A percentile compares a stretch with the other conserved stretches of the same genome.
phyloP scores from a whole-genome alignment of 129 eudicot genomes.

The Sambucus nigra region DNA sequence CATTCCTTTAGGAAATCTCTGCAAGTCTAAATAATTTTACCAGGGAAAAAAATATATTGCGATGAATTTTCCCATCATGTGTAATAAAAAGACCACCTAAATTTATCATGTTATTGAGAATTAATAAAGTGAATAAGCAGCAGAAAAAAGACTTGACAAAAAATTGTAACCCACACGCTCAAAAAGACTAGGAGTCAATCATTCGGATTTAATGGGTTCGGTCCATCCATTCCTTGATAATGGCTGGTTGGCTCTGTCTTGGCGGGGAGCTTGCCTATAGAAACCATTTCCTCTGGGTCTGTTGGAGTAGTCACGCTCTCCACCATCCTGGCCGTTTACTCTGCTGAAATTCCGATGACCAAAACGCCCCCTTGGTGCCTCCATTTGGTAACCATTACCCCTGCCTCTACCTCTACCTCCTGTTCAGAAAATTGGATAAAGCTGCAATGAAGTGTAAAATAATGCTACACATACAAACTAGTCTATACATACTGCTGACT shows the following conservation, averaged over 20 bases:
- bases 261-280: constrained; percentile 48
- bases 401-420: constrained; percentile 88
- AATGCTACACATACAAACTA: not conserved
- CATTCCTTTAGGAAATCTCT: no score
- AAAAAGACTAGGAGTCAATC: not conserved
- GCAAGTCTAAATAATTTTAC: no score
- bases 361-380: constrained; percentile 49
- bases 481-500: not conserved
- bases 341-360: constrained; percentile 39
- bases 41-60: no score
- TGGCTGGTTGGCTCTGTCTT: constrained; percentile 34
- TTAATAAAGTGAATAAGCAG: constrained; percentile 18
- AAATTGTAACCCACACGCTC: constrained; percentile 4
- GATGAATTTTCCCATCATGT: constrained; percentile 26
- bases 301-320: constrained; percentile 40
- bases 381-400: constrained; percentile 46
- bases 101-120: constrained; percentile 22
- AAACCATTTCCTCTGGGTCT: constrained; percentile 69
- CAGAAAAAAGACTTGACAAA: constrained; percentile 13
- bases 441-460: not conserved
- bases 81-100: constrained; percentile 9
- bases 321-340: constrained; percentile 35
- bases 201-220: constrained; percentile 29
- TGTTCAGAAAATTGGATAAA: constrained; percentile 14
- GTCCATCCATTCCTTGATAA: constrained; percentile 38